Conservation (phyloP, 768 basidiomycete genomes). For the Glaciozyma martinii region DNA sequence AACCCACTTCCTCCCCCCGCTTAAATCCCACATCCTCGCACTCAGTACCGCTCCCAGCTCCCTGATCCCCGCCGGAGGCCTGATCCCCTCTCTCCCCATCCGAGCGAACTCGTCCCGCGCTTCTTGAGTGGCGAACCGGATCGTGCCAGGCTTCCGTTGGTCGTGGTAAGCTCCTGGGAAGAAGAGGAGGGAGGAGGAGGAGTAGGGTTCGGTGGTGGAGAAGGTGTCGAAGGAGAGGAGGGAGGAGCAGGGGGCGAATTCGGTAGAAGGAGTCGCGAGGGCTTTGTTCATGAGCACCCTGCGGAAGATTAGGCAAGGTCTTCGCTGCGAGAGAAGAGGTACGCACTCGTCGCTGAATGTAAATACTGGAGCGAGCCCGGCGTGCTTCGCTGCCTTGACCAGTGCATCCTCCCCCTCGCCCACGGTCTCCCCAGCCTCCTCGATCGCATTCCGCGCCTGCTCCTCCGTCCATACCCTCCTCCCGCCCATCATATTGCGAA, state of each 20-base stretch:
- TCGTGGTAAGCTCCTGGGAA: slow-evolving; percentile 9
- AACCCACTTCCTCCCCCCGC: slow-evolving; percentile 10
- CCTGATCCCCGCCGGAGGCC: background rate
- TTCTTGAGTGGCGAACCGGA: slow-evolving; percentile 2
- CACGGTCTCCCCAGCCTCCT: background rate
- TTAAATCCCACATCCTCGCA: slow-evolving; percentile 7
- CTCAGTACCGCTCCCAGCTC: background rate
- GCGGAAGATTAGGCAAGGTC: background rate
- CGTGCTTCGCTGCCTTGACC: background rate
- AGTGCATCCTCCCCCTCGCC: background rate
- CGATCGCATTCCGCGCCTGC: background rate
- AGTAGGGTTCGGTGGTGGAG: background rate
- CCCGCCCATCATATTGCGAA: no score
- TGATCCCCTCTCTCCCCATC: background rate
- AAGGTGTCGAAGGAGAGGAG: background rate
- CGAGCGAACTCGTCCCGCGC: background rate
- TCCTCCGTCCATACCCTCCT: no score
- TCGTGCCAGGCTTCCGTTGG: slow-evolving; percentile 14
- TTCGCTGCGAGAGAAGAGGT: background rate
- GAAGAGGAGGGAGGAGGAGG: background rate
- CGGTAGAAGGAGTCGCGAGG: slow-evolving; percentile 1
- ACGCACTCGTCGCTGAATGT: slow-evolving; percentile 8
- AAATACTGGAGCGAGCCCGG: background rate
- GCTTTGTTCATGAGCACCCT: slow-evolving; percentile 15
- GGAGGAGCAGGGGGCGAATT: background rate